These are phyloP conservation scores for Diaporthe humulicola DNA, from an alignment of 2,329 filamentous ascomycete genomes.

Conservation along the genomic window DNA sequence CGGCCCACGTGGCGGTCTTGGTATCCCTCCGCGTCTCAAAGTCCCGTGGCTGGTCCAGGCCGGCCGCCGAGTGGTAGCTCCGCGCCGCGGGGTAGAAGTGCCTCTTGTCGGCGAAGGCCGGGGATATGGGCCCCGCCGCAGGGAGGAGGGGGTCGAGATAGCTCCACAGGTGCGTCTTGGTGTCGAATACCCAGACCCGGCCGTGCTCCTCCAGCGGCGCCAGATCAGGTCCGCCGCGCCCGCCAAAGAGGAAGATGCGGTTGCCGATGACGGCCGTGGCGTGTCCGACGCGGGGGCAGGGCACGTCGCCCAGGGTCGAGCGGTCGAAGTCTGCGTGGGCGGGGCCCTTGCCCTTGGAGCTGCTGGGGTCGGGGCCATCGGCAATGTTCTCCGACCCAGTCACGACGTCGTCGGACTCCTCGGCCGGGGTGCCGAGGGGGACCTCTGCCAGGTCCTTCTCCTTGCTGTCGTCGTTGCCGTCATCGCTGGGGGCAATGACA, in stretches of 20 bases:
- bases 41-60: constrained; percentile 69
- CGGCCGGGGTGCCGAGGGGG: constrained; percentile 35
- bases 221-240: constrained; percentile 78
- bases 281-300: constrained; percentile 79
- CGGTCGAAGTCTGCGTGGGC: constrained; percentile 36
- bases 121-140: constrained; percentile 52
- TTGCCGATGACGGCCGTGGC: constrained; percentile 76
- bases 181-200: constrained; percentile 82
- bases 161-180: constrained; percentile 73
- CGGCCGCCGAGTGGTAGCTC: constrained; percentile 77
- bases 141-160: constrained; percentile 69
- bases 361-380: neutral
- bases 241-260: constrained; percentile 85
- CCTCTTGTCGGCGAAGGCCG: constrained; percentile 41
- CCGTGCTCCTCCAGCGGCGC: constrained; percentile 80
- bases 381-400: constrained; percentile 39
- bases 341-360: constrained; percentile 56
- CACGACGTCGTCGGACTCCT: constrained; percentile 29
- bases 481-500: constrained; percentile 43
- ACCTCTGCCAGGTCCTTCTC: constrained; percentile 50
- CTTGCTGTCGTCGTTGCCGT: constrained; percentile 43
- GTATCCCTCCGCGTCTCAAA: constrained; percentile 48
- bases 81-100: constrained; percentile 71
- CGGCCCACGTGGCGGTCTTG: constrained; percentile 56
- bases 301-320: constrained; percentile 60